Base-by-base conservation (phyloP, 805 yeast species). In the Ogataea populi-albae region DNA sequence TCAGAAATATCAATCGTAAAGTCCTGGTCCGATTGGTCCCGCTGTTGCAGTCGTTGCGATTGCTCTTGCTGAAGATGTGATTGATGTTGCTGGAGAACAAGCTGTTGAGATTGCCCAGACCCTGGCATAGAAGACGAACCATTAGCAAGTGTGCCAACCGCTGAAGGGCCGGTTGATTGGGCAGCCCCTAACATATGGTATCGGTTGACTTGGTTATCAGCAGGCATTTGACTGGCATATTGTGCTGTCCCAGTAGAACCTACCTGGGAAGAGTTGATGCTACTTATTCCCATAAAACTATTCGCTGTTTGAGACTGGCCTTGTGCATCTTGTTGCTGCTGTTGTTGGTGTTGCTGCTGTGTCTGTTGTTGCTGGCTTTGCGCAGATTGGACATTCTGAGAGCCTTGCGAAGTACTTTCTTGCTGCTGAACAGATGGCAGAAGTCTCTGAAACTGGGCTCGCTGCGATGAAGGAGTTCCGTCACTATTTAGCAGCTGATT, bases 1-100 rank as follows among this genome's bases (percentile, higher is more conserved):
- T 59, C 63, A 6, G 44, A 27, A 15, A 52, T 39, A 27, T 53
- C 57, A 7, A 44, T 32, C 4, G 47, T 20, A 20, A 45, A 30
- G 17, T 46, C 46, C 11, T 16, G 27, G 4, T 38, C 21, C 8
- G 10, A 10, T 15, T 15, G 26, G 14, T 38, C 37, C 11, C 37
- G 43, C 23, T 33, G 41, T 10, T 26, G 38, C 16, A 19, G 40
- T 23, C 35, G 41, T n/a, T 30, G 31, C 18, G 31, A 42, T 24
- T 25, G 40, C 17, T 32, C 37, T 11, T 18, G 23, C 12, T 31
- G 32, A 4, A 22, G 33, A 17, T 31, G 40, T 19, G 19, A 21
- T 19, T 31, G 40, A n/a, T n/a, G n/a, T 32, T 31, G 32, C 19
- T 32, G 34, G 19, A 30, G 35, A 4, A 9, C 24, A 5, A 24